Base-by-base conservation (phyloP, 2,329 filamentous ascomycete species). In the Metarhizium brunneum region DNA sequence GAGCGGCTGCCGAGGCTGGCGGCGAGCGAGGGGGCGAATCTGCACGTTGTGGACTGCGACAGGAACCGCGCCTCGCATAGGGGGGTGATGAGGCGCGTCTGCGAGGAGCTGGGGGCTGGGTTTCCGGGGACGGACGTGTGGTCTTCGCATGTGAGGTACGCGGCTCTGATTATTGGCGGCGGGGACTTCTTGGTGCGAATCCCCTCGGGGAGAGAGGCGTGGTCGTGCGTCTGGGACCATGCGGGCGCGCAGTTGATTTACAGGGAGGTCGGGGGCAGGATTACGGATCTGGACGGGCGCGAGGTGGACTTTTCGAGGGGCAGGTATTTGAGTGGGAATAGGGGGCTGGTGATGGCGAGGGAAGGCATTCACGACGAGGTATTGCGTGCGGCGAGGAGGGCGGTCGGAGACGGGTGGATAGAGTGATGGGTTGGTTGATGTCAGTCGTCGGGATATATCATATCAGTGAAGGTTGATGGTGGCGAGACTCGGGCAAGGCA, bases 171-270 rank as follows among this genome's bases (percentile, higher is more conserved):
- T 40, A 50, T 73, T 16, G 71, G 71, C 48, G 68, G 68, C 18
- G 70, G 66, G 8, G 66, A 72, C 57, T 56, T 70, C 32, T 65
- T 69, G 51, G 55, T 73, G 29, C 65, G 71, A 6, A 59, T 71
- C 13, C 69, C 66, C 11, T 54, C 60, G 16, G 55, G 54, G 1
- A 47, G 47, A 16, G 54, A 52, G 6, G 56, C 60, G 18, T 59
- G 57, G 40, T 67, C 69, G 55, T 69, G 64, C 52, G 62, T 72
- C 42, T 74, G 80, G 80, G 80, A 83, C 58, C 80, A 83, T 58
- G 80, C 80, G 0, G 80, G 80, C 6, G 79, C 79, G 1, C 81
- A 82, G 73, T 68, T 83, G 56, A 68, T 83, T 35, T 77, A 81
- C 55, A 75, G 78, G 55, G 80, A 83, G 65, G 68, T 76, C 1